phyloP scores from a whole-genome alignment of 345 rosid species.

The Hypericum androsaemum region DNA sequence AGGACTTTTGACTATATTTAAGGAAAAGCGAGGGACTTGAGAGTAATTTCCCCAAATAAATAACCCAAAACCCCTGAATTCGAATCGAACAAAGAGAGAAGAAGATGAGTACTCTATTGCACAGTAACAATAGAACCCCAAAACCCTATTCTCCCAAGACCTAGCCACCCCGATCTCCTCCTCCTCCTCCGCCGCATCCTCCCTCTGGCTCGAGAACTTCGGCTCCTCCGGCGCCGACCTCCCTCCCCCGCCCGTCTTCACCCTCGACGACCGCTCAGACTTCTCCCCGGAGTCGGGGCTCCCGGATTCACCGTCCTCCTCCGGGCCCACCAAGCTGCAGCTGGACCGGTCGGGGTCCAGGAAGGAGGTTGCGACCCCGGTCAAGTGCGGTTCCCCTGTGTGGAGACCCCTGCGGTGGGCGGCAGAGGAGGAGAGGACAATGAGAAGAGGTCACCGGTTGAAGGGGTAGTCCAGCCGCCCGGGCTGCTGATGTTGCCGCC shows the following conservation, averaged over 20 bases:
- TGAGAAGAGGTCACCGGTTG: constrained; percentile 82
- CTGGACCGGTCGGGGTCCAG: constrained; percentile 23
- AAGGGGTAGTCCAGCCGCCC: constrained; percentile 80
- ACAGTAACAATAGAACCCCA: constrained; percentile 73
- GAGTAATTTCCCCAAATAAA: too few relatives aligned
- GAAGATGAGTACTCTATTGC: constrained; percentile 48
- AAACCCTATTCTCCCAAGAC: constrained; percentile 76
- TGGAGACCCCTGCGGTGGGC: constrained; percentile 45
- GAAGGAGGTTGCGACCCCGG: constrained; percentile 41
- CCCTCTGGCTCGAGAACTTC: constrained; percentile 87
- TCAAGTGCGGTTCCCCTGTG: too few relatives aligned
- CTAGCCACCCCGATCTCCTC: constrained; percentile 69
- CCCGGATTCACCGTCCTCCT: constrained; percentile 26
- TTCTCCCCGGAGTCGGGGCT: constrained; percentile 77
- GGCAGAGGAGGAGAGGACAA: constrained; percentile 44
- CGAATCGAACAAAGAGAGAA: too few relatives aligned
- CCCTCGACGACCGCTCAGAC: constrained; percentile 81
- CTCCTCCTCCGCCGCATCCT: constrained; percentile 53
- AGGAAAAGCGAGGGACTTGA: too few relatives aligned
- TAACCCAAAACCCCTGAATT: too few relatives aligned
- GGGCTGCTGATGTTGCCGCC: constrained; percentile 83
- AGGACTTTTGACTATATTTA: too few relatives aligned
- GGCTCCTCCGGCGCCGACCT: too few relatives aligned
- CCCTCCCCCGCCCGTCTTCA: constrained; percentile 89
- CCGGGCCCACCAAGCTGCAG: too few relatives aligned